Conservation (phyloP, 768 basidiomycete genomes). For the Jaapia argillacea region DNA sequence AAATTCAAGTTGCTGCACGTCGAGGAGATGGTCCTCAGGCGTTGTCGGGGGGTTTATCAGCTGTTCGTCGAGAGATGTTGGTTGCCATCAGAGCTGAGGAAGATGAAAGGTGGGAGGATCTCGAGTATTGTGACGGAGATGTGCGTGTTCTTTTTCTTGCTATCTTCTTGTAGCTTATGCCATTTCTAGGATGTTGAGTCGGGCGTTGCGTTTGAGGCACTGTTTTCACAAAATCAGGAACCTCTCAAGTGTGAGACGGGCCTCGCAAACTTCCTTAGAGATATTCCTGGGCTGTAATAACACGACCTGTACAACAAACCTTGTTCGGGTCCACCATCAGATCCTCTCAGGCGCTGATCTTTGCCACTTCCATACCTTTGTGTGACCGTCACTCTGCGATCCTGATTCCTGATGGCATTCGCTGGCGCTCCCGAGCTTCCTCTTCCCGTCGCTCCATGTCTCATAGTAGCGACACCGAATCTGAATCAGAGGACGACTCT, state of each 20-base stretch:
- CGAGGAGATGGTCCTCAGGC: conserved; percentile 42
- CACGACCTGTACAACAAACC: not conserved
- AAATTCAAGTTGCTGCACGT: conserved; percentile 69
- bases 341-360: not conserved
- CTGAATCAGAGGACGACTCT: conserved; percentile 26
- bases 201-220: conserved; percentile 41
- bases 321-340: not conserved
- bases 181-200: conserved; percentile 47
- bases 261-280: conserved; percentile 45
- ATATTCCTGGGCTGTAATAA: conserved; percentile 41
- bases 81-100: conserved; percentile 64
- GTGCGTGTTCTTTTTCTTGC: conserved; percentile 27
- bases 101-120: conserved; percentile 65
- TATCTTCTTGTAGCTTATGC: conserved; percentile 6
- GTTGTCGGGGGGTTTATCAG: conserved; percentile 58
- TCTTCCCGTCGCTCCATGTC: conserved; percentile 1
- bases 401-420: no score
- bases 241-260: conserved; percentile 44
- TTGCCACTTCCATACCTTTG: not conserved
- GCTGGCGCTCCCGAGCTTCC: not conserved
- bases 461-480: conserved; percentile 41
- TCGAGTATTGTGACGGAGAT: conserved; percentile 55
- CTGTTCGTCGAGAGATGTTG: conserved; percentile 69
- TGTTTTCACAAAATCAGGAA: conserved; percentile 51
- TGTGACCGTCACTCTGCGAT: not conserved